phyloP scores from a whole-genome alignment of 306 rosid species.

The Dalbergia cultrata region DNA sequence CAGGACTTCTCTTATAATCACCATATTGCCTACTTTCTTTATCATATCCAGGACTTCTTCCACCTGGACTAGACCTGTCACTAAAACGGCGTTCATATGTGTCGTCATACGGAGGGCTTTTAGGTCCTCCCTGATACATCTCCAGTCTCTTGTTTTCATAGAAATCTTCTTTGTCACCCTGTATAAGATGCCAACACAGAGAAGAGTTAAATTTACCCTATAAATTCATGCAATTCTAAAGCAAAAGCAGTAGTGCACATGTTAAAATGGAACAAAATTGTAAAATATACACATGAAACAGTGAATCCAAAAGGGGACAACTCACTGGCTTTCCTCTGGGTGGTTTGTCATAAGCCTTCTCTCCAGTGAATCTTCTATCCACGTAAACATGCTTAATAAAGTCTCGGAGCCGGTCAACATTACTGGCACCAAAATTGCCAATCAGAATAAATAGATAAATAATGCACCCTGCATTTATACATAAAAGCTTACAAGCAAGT shows the following conservation, averaged over 20 bases:
- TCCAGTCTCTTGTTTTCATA: conserved; percentile 71
- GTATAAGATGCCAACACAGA: conserved; percentile 45
- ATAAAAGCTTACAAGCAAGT: conserved; percentile 24
- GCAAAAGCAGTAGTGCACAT: conserved; percentile 20
- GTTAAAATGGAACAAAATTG: conserved; percentile 19
- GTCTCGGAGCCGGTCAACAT: conserved; percentile 88
- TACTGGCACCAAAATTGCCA: conserved; percentile 67
- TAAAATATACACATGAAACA: conserved; percentile 13
- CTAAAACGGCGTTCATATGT: conserved; percentile 73
- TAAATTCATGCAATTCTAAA: conserved; percentile 38
- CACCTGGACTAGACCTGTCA: conserved; percentile 89
- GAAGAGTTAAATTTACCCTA: conserved; percentile 15
- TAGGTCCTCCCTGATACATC: conserved; percentile 80
- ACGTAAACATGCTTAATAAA: conserved; percentile 95
- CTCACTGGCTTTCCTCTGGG: conserved; percentile 71
- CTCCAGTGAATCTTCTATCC: conserved; percentile 87
- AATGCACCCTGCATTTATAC: conserved; percentile 25
- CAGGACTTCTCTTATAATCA: conserved; percentile 77
- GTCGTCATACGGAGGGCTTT: conserved; percentile 84
- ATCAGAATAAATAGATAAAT: conserved; percentile 52
- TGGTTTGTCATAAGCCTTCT: conserved; percentile 72
- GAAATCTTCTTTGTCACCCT: conserved; percentile 87
- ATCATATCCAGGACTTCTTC: conserved; percentile 92
- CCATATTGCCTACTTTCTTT: conserved; percentile 77
- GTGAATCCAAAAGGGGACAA: conserved; percentile 17